These are phyloP conservation scores for Marsdenia floribunda DNA, from an alignment of 257 asterid species.

Conservation along the genomic window DNA sequence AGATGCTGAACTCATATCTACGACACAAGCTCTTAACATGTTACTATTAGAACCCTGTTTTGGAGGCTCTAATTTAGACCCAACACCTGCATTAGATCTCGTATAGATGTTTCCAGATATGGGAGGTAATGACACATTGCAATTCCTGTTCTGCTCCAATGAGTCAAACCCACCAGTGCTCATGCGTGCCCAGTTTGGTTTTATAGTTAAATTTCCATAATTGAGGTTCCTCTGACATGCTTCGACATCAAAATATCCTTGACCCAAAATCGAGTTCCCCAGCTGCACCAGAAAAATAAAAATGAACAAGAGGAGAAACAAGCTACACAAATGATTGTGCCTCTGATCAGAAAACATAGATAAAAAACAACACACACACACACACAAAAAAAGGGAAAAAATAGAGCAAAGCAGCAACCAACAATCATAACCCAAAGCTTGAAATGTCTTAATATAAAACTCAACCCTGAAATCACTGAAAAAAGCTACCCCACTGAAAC, in stretches of 20 bases:
- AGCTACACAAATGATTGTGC: neutral
- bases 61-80: slow-evolving; percentile 77
- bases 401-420: neutral
- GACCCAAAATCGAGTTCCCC: slow-evolving; percentile 32
- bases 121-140: slow-evolving; percentile 19
- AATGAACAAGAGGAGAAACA: neutral
- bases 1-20: slow-evolving; percentile 88
- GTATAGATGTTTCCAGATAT: slow-evolving; percentile 20
- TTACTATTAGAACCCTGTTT: slow-evolving; percentile 66
- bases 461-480: neutral
- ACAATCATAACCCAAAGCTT: neutral
- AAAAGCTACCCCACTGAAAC: neutral
- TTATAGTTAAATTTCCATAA: slow-evolving; percentile 18
- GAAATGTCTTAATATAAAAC: neutral
- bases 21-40: slow-evolving; percentile 76
- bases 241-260: slow-evolving; percentile 30
- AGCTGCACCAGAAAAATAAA: slow-evolving; percentile 36
- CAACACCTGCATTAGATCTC: slow-evolving; percentile 64
- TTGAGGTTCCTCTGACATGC: slow-evolving; percentile 33
- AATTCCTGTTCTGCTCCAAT: slow-evolving; percentile 21
- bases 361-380: neutral
- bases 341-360: neutral
- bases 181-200: slow-evolving; percentile 18
- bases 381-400: neutral
- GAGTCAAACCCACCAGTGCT: slow-evolving; percentile 19